These are phyloP conservation scores for Aureoboletus auriporus DNA, from an alignment of 768 basidiomycete genomes.

Conservation along the genomic window DNA sequence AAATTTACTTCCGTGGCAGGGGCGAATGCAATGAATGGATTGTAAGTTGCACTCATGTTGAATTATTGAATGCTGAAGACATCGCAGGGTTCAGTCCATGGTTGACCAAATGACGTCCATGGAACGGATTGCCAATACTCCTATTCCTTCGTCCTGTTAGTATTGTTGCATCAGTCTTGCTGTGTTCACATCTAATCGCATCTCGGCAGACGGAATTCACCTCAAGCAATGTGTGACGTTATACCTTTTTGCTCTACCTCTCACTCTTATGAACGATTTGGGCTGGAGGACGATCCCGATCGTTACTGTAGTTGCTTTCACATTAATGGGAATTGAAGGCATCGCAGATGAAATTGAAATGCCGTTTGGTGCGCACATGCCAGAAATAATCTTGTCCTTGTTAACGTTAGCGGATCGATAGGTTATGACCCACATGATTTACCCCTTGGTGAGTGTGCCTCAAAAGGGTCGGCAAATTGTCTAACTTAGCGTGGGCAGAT, in stretches of 20 bases:
- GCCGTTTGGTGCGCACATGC: constrained; percentile 70
- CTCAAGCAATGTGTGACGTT: constrained; percentile 93
- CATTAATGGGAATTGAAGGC: constrained; percentile 92
- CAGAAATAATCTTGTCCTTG: not conserved
- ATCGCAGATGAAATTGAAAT: constrained; percentile 94
- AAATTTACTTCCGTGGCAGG: constrained; percentile 38
- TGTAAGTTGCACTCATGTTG: constrained; percentile 39
- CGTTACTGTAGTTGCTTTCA: constrained; percentile 84
- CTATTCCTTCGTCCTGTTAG: constrained; percentile 73
- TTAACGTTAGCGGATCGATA: constrained; percentile 20
- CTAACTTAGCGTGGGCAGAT: constrained; percentile 39
- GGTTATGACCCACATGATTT: constrained; percentile 65
- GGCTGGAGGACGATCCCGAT: constrained; percentile 84
- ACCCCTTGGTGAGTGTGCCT: constrained; percentile 59
- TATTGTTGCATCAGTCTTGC: constrained; percentile 5
- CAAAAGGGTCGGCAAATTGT: not conserved
- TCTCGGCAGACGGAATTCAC: constrained; percentile 73
- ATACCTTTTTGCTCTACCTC: constrained; percentile 87
- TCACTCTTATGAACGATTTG: constrained; percentile 78
- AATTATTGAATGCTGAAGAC: constrained; percentile 5
- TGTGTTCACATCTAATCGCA: constrained; percentile 6
- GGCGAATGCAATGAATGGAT: constrained; percentile 67
- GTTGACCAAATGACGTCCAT: constrained; percentile 81
- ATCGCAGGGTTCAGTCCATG: constrained; percentile 66
- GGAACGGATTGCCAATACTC: constrained; percentile 90